A percentile compares a stretch with the other conserved stretches of the same genome.
phyloP scores from a whole-genome alignment of 2,329 filamentous ascomycete species.

The Exophiala xenobiotica region DNA sequence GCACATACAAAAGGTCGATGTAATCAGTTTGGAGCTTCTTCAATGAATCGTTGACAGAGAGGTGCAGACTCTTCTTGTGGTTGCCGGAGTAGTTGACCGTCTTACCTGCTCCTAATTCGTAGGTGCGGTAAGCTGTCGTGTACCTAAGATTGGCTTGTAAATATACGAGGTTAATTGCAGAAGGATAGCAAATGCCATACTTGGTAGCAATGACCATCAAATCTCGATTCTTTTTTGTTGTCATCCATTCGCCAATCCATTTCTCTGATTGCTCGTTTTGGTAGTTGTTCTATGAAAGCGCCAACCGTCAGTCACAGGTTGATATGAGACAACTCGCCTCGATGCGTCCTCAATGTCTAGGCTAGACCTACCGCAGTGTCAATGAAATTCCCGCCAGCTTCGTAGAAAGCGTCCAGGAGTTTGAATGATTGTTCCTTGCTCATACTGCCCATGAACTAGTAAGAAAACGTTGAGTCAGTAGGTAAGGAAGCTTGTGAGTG shows the following conservation, averaged over 20 bases:
- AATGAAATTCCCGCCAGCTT: constrained; percentile 69
- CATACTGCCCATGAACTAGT: constrained; percentile 45
- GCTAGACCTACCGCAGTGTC: constrained; percentile 52
- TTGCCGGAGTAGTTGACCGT: constrained; percentile 48
- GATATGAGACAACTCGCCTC: background rate
- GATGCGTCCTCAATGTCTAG: background rate
- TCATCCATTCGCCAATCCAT: constrained; percentile 64
- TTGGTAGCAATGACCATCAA: constrained; percentile 71
- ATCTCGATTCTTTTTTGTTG: constrained; percentile 61
- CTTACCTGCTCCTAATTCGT: constrained; percentile 41
- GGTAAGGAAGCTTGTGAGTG: too few species aligned
- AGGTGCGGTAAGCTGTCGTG: constrained; percentile 55
- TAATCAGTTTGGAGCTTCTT: constrained; percentile 54
- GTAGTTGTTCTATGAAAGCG: constrained; percentile 61
- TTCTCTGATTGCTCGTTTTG: constrained; percentile 62
- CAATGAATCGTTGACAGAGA: constrained; percentile 46
- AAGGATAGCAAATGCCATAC: constrained; percentile 56
- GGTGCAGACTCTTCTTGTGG: constrained; percentile 42
- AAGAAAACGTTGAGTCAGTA: constrained; percentile 53
- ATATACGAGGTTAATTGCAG: too few species aligned
- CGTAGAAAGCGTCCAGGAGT: constrained; percentile 66
- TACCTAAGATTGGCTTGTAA: constrained; percentile 62
- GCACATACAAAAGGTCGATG: constrained; percentile 56
- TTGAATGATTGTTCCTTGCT: constrained; percentile 61
- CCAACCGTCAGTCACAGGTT: background rate